Evolutionary conservation across 345 rosid species (phyloP), one percentile per base, ranked within the genome.

Genomic region (Orychophragmus violaceus): DNA sequence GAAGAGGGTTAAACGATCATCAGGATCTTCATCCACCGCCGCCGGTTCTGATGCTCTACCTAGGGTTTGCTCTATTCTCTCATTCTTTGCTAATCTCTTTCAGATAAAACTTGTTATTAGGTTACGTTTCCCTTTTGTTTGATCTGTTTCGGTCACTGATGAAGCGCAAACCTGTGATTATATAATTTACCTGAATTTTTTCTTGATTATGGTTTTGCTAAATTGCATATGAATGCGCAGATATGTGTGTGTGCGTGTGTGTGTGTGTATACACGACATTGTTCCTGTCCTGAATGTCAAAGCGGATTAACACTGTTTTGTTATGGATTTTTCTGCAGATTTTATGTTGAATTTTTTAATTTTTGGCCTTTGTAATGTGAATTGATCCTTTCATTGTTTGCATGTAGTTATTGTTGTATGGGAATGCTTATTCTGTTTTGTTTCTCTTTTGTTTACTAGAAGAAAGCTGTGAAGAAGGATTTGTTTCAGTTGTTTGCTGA

Each of bases 401-500:
- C n/a, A n/a, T n/a, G n/a, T n/a, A n/a, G n/a, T n/a, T n/a, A n/a
- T n/a, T n/a, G n/a, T n/a, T n/a, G n/a, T n/a, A n/a, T n/a, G 19
- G 23, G 33, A 41, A 28, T 65, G 61, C 71, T 58, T 51, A 14
- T 51, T 57, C 7, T 67, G 11, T 32, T 17, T 49, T 65, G 51
- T 33, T 37, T 27, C 14, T 11, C 16, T 17, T 69, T 28, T 6
- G 9, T 32, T 27, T 36, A 58, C 44, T 71, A 88, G 99, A 90
- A 84, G 77, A 85, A 94, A 79, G 83, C 83, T 70, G 88, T 84
- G 63, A 87, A 90, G 81, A 90, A 84, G 79, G 99, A 94, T 82
- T 81, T 79, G 58, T 88, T 83, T 75, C 97, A 90, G 85, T 62
- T 90, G 82, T 94, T 90, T 87, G 95, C 99, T 62, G 99, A 94